Conservation (phyloP, 495 filamentous ascomycete species). For the Hypoxylon trugodes region DNA sequence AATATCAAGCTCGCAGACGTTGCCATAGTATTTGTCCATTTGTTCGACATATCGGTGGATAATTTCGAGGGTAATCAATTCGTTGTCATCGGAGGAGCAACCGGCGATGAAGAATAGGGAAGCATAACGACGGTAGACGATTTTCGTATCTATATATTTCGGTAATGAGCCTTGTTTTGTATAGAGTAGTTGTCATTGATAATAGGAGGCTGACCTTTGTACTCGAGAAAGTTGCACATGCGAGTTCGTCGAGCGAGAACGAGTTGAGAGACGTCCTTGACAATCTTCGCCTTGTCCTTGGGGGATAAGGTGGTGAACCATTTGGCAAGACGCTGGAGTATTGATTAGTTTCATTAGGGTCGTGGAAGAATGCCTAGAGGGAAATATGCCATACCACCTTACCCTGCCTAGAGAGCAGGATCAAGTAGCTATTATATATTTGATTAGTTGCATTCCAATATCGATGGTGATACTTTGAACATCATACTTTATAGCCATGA, state of each 20-base stretch:
- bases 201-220: conserved; percentile 75
- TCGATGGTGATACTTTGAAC: background rate
- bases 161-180: conserved; percentile 23
- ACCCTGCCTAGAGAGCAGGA: conserved; percentile 95
- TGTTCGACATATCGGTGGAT: conserved; percentile 99
- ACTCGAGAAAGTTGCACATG: conserved; percentile 99
- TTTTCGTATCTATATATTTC: conserved; percentile 80
- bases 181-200: background rate
- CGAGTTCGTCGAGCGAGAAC: conserved; percentile 93
- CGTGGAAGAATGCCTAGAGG: conserved; percentile 40
- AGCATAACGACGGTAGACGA: conserved; percentile 98
- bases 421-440: conserved; percentile 77
- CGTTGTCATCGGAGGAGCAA: conserved; percentile 93
- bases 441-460: conserved; percentile 47
- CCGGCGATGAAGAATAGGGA: conserved; percentile 99
- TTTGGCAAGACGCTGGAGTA: conserved; percentile 87
- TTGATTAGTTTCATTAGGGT: conserved; percentile 46
- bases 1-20: conserved; percentile 98
- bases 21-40: conserved; percentile 99
- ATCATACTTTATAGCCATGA: conserved; percentile 59
- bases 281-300: conserved; percentile 98
- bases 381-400: conserved; percentile 84
- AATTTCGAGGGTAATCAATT: conserved; percentile 96
- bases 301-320: conserved; percentile 99
- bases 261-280: conserved; percentile 99